These are phyloP conservation scores for Mrakia gelida DNA, from an alignment of 768 basidiomycete species.

Conservation along the genomic window DNA sequence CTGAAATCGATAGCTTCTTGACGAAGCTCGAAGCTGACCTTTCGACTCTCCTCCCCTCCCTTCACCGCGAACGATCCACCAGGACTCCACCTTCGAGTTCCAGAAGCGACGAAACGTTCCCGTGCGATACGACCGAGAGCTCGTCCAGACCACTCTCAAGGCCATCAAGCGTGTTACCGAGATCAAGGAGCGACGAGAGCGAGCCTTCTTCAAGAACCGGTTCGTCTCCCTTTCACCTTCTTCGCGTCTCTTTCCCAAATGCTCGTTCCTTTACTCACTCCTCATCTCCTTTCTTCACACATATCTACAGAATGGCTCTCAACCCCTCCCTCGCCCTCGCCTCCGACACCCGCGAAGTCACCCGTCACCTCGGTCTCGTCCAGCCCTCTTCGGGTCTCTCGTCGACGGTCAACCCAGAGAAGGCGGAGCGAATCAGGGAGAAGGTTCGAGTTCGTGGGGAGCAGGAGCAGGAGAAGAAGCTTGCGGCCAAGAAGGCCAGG, in stretches of 20 bases:
- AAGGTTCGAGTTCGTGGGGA: constrained; percentile 61
- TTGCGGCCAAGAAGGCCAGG: constrained; percentile 50
- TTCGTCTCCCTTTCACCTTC: constrained; percentile 35
- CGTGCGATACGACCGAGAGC: constrained; percentile 90
- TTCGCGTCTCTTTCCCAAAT: background rate
- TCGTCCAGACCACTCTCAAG: constrained; percentile 85
- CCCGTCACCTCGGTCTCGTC: constrained; percentile 49
- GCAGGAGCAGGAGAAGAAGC: constrained; percentile 38
- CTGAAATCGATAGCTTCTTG: background rate
- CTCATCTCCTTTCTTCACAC: background rate
- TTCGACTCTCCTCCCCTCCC: constrained; percentile 10
- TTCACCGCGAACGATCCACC: background rate
- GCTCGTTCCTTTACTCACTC: background rate
- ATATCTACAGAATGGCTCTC: constrained; percentile 65
- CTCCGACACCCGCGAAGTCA: constrained; percentile 62
- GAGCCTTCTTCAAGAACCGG: constrained; percentile 90
- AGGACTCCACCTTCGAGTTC: constrained; percentile 99
- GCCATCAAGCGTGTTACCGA: constrained; percentile 94
- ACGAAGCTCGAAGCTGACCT: background rate
- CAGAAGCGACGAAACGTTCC: constrained; percentile 98
- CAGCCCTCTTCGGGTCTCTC: constrained; percentile 37
- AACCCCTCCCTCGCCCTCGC: constrained; percentile 60
- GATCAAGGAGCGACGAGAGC: constrained; percentile 83
- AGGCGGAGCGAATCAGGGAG: constrained; percentile 57
- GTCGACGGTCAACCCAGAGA: constrained; percentile 47